A percentile compares a stretch with the other conserved stretches of the same genome.
phyloP scores from a whole-genome alignment of 108 stramenopile genomes.

The Conticribra guillardii region DNA sequence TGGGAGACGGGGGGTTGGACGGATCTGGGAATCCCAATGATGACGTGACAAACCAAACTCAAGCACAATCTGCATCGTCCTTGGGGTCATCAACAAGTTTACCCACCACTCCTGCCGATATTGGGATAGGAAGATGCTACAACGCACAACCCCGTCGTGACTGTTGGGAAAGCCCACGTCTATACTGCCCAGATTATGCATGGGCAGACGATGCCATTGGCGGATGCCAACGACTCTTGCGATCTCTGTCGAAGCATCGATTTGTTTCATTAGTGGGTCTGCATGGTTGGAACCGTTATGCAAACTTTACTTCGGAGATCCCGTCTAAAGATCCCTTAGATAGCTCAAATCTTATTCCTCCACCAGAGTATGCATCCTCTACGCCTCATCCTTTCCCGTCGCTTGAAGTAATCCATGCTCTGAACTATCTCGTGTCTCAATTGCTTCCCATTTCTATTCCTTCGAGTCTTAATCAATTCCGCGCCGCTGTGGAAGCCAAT shows the following conservation, averaged over 20 bases:
- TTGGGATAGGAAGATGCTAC: slow-evolving; percentile 51
- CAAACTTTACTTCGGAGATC: not conserved
- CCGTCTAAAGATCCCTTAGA: not conserved
- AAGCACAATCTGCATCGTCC: slow-evolving; percentile 9
- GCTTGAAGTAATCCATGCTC: slow-evolving; percentile 36
- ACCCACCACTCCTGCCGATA: slow-evolving; percentile 20
- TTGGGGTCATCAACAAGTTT: slow-evolving; percentile 2
- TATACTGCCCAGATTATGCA: slow-evolving; percentile 83
- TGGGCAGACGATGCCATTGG: slow-evolving; percentile 83
- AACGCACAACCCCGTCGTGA: slow-evolving; percentile 57
- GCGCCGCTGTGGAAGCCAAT: slow-evolving; percentile 75
- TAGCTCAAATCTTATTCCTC: slow-evolving; percentile 1
- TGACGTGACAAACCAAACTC: not conserved
- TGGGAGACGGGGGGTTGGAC: not conserved
- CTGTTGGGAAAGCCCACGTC: slow-evolving; percentile 87
- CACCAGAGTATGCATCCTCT: slow-evolving; percentile 40
- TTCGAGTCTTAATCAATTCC: slow-evolving; percentile 73
- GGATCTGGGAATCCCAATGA: not conserved
- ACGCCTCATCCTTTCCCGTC: slow-evolving; percentile 50
- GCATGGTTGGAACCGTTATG: slow-evolving; percentile 44
- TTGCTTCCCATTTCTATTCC: slow-evolving; percentile 51
- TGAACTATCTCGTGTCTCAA: slow-evolving; percentile 43
- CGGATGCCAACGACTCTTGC: slow-evolving; percentile 69
- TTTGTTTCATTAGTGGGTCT: slow-evolving; percentile 45
- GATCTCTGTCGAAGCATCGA: slow-evolving; percentile 67